A percentile compares a stretch with the other conserved stretches of the same genome.
These are phyloP conservation scores for Hyphopichia buzzinii DNA, from an alignment of 1,139 yeast genomes.

Conservation along the genomic window DNA sequence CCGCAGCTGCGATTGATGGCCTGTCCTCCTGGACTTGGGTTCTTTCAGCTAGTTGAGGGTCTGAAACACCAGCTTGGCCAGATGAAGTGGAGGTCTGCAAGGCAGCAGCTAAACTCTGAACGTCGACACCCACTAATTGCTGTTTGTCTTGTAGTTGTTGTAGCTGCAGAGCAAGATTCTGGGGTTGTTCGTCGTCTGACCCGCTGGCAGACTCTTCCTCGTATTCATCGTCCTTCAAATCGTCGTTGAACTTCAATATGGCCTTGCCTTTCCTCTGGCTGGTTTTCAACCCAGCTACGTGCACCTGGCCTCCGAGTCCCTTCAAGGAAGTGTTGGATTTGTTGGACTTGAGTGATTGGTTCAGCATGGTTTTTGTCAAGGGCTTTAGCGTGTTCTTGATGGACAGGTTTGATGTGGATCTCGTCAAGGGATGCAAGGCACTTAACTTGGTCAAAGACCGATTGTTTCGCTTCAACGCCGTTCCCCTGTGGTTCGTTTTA, in stretches of 20 bases:
- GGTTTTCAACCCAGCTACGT: slow-evolving; percentile 32
- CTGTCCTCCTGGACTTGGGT: background rate
- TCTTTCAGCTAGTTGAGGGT: background rate
- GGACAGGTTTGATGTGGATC: slow-evolving; percentile 33
- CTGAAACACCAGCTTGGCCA: background rate
- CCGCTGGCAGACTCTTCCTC: slow-evolving; percentile 23
- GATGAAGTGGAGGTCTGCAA: background rate
- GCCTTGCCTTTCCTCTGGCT: slow-evolving; percentile 42
- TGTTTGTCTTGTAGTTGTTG: background rate
- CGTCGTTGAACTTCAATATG: slow-evolving; percentile 37
- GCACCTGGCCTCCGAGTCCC: slow-evolving; percentile 17
- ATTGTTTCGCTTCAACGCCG: slow-evolving; percentile 33
- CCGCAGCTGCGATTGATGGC: background rate
- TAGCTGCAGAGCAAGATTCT: background rate
- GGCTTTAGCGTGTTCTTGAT: slow-evolving; percentile 29
- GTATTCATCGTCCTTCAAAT: slow-evolving; percentile 24
- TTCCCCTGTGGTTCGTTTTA: slow-evolving; percentile 17
- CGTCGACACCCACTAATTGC: background rate
- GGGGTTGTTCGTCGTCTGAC: slow-evolving; percentile 9
- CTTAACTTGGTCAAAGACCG: slow-evolving; percentile 38
- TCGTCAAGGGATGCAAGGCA: slow-evolving; percentile 41
- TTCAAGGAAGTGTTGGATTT: slow-evolving; percentile 38
- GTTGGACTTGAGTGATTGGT: slow-evolving; percentile 28
- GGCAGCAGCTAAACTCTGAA: background rate
- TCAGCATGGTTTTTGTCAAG: slow-evolving; percentile 37